Evolutionary conservation across 495 filamentous ascomycete species (phyloP).

Genomic region (Jackrogersella multiformis): DNA sequence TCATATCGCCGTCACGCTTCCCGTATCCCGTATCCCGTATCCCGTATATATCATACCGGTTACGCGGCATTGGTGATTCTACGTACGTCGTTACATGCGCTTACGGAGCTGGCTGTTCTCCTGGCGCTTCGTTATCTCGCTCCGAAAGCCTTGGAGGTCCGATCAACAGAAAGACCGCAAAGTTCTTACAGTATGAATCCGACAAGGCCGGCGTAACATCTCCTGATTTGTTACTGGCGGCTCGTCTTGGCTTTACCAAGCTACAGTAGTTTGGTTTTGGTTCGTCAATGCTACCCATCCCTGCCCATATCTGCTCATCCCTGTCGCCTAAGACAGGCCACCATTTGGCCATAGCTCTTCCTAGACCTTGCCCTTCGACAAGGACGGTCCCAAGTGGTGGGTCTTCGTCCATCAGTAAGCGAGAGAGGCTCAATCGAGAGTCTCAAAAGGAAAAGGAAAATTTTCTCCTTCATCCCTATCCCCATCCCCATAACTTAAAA

Average conservation of each 20-base stretch:
- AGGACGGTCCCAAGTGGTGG: slow-evolving; percentile 18
- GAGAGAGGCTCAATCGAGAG: slow-evolving; percentile 10
- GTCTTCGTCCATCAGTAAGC: slow-evolving; percentile 15
- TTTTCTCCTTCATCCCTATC: slow-evolving; percentile 23
- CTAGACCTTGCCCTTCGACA: slow-evolving; percentile 15
- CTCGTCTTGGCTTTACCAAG: slow-evolving; percentile 31
- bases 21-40: slow-evolving; percentile 1
- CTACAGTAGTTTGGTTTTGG: slow-evolving; percentile 21
- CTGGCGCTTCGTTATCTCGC: slow-evolving; percentile 38
- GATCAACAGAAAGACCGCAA: slow-evolving; percentile 7
- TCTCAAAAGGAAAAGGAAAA: slow-evolving; percentile 5
- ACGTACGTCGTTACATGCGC: slow-evolving; percentile 18
- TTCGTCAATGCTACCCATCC: slow-evolving; percentile 21
- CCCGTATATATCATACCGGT: slow-evolving; percentile 11
- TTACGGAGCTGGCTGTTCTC: slow-evolving; percentile 14
- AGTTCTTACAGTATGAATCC: slow-evolving; percentile 22
- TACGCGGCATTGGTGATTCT: slow-evolving; percentile 21
- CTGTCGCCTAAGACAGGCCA: slow-evolving; percentile 10
- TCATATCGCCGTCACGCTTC: slow-evolving; percentile 6
- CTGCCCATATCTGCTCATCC: slow-evolving; percentile 21
- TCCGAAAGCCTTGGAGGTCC: not conserved
- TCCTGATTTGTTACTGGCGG: slow-evolving; percentile 31
- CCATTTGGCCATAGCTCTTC: slow-evolving; percentile 25
- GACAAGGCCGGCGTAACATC: slow-evolving; percentile 10
- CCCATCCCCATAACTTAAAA: slow-evolving; percentile 12